phyloP scores from a whole-genome alignment of 192 early-diverging fungal species.

The Backusella parvicylindrica region DNA sequence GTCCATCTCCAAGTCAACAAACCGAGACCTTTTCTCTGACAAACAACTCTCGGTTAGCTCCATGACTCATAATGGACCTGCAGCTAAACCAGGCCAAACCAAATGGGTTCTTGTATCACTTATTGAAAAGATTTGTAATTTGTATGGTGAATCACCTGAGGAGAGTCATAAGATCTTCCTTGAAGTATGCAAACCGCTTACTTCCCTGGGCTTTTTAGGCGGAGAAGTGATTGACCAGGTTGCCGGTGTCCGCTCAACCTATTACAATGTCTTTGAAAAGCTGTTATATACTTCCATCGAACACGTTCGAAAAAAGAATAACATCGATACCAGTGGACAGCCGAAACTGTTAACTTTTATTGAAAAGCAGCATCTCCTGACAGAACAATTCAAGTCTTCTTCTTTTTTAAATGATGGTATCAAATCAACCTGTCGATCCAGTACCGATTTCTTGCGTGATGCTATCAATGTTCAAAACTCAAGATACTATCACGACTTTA shows the following conservation, averaged over 20 bases:
- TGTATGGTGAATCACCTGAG: constrained; percentile 82
- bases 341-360: neutral
- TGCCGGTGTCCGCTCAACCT: constrained; percentile 71
- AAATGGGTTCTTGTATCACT: constrained; percentile 81
- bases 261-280: constrained; percentile 80
- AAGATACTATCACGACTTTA: constrained; percentile 84
- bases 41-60: neutral
- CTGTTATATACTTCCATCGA: constrained; percentile 77
- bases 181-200: constrained; percentile 80
- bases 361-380: neutral
- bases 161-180: constrained; percentile 83
- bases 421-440: neutral
- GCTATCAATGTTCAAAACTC: constrained; percentile 46
- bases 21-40: neutral
- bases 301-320: constrained; percentile 40
- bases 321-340: neutral
- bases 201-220: constrained; percentile 75
- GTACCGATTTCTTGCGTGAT: constrained; percentile 7
- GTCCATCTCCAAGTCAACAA: neutral
- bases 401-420: neutral
- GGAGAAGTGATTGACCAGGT: constrained; percentile 65
- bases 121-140: constrained; percentile 84
- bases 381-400: neutral
- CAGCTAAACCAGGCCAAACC: constrained; percentile 50
- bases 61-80: neutral